Conservation (phyloP, 257 asterid genomes). For the Echium plantagineum region DNA sequence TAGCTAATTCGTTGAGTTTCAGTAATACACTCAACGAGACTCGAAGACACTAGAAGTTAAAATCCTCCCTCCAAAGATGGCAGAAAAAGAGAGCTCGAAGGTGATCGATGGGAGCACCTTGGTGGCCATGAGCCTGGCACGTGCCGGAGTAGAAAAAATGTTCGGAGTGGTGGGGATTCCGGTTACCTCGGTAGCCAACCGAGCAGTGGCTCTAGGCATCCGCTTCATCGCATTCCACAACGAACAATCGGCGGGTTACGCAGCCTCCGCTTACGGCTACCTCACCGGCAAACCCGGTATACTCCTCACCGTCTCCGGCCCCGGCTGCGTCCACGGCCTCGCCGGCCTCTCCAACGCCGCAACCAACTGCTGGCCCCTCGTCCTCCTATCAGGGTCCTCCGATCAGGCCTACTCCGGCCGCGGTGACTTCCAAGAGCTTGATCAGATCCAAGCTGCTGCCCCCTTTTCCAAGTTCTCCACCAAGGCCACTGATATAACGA, state of each 20-base stretch:
- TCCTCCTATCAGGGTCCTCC: constrained; percentile 80
- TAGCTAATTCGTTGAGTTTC: constrained; percentile 34
- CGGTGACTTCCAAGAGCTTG: constrained; percentile 88
- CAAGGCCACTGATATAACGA: constrained; percentile 49
- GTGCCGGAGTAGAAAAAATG: constrained; percentile 58
- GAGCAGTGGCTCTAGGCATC: constrained; percentile 61
- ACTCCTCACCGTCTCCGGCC: constrained; percentile 90
- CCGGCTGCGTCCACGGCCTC: constrained; percentile 88
- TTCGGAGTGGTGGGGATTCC: constrained; percentile 93
- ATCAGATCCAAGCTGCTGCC: constrained; percentile 63
- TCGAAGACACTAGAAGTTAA: constrained; percentile 15
- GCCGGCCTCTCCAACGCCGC: constrained; percentile 92
- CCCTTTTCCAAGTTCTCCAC: constrained; percentile 69
- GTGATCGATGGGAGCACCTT: constrained; percentile 51
- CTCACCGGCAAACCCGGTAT: constrained; percentile 82
- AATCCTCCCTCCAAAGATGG: constrained; percentile 30
- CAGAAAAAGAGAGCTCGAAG: not conserved
- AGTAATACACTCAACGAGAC: constrained; percentile 93
- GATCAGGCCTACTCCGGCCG: constrained; percentile 63
- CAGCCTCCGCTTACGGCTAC: constrained; percentile 94
- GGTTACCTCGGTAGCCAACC: constrained; percentile 71
- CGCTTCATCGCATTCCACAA: constrained; percentile 90
- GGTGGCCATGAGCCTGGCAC: constrained; percentile 66
- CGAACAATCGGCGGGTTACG: constrained; percentile 96
- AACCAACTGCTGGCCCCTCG: constrained; percentile 78